A percentile compares a stretch with the other conserved stretches of the same genome.
Conservation (phyloP, 1,139 yeast species). For the Yamadazyma sp. region DNA sequence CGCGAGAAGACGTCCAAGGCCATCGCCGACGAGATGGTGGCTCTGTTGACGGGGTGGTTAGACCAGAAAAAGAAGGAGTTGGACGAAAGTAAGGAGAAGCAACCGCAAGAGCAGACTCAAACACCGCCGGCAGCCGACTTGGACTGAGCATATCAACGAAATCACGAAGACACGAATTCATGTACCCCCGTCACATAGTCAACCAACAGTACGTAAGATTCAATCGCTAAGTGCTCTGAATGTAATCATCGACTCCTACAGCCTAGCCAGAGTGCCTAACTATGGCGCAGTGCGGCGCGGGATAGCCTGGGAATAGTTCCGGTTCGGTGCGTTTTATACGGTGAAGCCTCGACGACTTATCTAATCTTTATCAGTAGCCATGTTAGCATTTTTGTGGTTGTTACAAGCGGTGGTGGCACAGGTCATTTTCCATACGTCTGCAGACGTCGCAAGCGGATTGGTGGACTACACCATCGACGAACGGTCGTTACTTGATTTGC, state of each 20-base stretch:
- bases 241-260: no score
- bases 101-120: background rate
- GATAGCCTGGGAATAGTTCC: background rate
- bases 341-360: background rate
- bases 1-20: constrained; percentile 37
- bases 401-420: constrained; percentile 3
- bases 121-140: background rate
- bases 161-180: no score
- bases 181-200: no score
- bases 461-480: constrained; percentile 14
- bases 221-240: no score
- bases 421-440: constrained; percentile 1
- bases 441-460: constrained; percentile 1
- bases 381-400: background rate
- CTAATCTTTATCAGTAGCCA: background rate
- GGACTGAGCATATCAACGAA: no score
- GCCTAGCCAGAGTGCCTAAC: no score
- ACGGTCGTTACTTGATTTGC: constrained; percentile 25
- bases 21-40: constrained; percentile 38
- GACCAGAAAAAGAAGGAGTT: constrained; percentile 17
- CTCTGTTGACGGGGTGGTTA: constrained; percentile 32
- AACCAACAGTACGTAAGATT: no score
- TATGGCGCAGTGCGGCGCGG: constrained; percentile 1
- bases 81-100: constrained; percentile 1
- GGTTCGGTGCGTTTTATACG: background rate